Evolutionary conservation across 768 basidiomycete genomes (phyloP).

Genomic region (Leccinum rimulosum): DNA sequence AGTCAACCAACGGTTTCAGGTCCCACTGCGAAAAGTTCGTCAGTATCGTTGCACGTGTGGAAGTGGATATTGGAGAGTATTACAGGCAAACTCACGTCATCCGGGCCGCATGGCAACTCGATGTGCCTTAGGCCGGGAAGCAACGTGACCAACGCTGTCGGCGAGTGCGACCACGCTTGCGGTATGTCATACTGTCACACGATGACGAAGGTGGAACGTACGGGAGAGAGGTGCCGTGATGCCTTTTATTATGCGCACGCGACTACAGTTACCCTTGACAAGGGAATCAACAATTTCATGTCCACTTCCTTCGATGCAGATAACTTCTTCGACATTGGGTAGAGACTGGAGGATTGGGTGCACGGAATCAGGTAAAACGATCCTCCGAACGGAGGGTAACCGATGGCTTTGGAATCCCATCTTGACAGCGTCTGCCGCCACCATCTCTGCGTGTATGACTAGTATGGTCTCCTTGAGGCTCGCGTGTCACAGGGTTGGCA

Average conservation of each 20-base stretch:
- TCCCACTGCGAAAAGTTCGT: background rate
- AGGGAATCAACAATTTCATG: constrained; percentile 7
- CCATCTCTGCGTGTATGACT: background rate
- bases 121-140: constrained; percentile 11
- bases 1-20: background rate
- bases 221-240: constrained; percentile 1
- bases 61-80: background rate
- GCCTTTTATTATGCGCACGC: constrained; percentile 11
- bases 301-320: constrained; percentile 5
- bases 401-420: constrained; percentile 6
- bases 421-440: constrained; percentile 6
- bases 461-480: background rate
- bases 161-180: background rate
- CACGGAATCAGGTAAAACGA: constrained; percentile 5
- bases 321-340: constrained; percentile 10
- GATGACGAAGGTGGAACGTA: constrained; percentile 4
- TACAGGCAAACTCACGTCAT: background rate
- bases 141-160: constrained; percentile 4
- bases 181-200: background rate
- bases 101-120: background rate
- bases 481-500: background rate
- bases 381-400: constrained; percentile 12
- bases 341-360: constrained; percentile 11
- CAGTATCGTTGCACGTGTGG: background rate
- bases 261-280: constrained; percentile 2